phyloP scores from a whole-genome alignment of 2,329 filamentous ascomycete species.

The Intubia oerlemansii region DNA sequence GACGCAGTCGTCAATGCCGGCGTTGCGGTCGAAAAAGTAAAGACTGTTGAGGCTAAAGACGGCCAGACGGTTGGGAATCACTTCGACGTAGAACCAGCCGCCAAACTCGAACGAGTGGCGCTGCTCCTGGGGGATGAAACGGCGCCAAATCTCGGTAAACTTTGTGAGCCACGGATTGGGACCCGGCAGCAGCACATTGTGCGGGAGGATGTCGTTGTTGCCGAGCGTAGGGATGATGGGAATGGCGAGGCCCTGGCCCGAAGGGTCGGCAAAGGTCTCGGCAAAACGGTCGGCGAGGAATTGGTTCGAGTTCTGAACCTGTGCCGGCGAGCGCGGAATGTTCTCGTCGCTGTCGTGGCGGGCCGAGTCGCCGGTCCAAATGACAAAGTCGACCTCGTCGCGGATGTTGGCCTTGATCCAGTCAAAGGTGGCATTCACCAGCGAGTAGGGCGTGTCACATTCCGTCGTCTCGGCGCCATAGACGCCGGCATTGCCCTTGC shows the following conservation, averaged over 20 bases:
- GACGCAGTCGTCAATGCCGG: conserved; percentile 78
- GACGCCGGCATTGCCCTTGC: conserved; percentile 52
- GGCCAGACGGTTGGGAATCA: conserved; percentile 64
- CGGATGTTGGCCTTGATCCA: conserved; percentile 68
- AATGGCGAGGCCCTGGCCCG: conserved; percentile 38
- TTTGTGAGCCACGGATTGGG: conserved; percentile 70
- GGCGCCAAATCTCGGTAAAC: conserved; percentile 60
- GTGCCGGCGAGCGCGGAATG: conserved; percentile 49
- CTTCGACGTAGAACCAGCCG: conserved; percentile 88
- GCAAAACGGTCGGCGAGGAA: conserved; percentile 56
- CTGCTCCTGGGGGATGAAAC: conserved; percentile 83
- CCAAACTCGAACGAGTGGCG: conserved; percentile 78
- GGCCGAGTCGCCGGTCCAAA: conserved; percentile 84
- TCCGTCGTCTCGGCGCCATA: conserved; percentile 75
- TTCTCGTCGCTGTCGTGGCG: conserved; percentile 75
- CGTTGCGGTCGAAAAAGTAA: conserved; percentile 88
- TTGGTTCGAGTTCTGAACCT: conserved; percentile 62
- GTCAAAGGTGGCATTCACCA: conserved; percentile 73
- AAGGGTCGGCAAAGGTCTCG: conserved; percentile 43
- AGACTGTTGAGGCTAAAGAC: conserved; percentile 92
- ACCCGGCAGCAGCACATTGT: conserved; percentile 75
- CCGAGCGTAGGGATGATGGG: conserved; percentile 81
- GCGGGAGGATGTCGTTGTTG: conserved; percentile 93
- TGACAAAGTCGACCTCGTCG: conserved; percentile 66
- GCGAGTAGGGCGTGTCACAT: conserved; percentile 64